Conservation (phyloP, 2,329 filamentous ascomycete species). For the Thielaviopsis cerberus region DNA sequence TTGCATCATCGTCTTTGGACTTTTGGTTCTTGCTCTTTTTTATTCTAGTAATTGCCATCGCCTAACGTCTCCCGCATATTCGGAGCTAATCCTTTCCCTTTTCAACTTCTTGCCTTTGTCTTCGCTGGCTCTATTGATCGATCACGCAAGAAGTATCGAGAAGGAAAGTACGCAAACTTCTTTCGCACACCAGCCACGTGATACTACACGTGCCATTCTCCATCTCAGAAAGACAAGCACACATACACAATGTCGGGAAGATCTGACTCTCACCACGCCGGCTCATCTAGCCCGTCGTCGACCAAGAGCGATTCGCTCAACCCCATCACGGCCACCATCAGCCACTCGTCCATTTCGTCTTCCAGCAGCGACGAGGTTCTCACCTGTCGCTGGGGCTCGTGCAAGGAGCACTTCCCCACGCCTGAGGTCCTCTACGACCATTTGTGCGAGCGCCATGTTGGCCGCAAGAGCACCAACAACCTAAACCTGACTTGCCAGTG, state of each 20-base stretch:
- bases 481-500: constrained; percentile 92
- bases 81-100: neutral
- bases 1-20: neutral
- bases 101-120: neutral
- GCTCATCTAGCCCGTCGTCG: constrained; percentile 23
- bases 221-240: neutral
- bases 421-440: constrained; percentile 62
- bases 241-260: constrained; percentile 1
- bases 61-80: neutral
- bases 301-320: constrained; percentile 36
- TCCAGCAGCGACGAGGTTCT: constrained; percentile 34
- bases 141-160: neutral
- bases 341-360: constrained; percentile 21
- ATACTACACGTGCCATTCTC: neutral
- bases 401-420: constrained; percentile 37
- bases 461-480: constrained; percentile 98
- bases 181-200: neutral
- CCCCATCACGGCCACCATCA: constrained; percentile 27
- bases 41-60: neutral
- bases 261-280: constrained; percentile 7
- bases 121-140: neutral
- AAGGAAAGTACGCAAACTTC: neutral
- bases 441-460: constrained; percentile 94
- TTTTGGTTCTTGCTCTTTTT: constrained; percentile 1
- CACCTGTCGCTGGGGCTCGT: constrained; percentile 41